phyloP scores from a whole-genome alignment of 2,329 filamentous ascomycete genomes.

The Neonectria sp. region DNA sequence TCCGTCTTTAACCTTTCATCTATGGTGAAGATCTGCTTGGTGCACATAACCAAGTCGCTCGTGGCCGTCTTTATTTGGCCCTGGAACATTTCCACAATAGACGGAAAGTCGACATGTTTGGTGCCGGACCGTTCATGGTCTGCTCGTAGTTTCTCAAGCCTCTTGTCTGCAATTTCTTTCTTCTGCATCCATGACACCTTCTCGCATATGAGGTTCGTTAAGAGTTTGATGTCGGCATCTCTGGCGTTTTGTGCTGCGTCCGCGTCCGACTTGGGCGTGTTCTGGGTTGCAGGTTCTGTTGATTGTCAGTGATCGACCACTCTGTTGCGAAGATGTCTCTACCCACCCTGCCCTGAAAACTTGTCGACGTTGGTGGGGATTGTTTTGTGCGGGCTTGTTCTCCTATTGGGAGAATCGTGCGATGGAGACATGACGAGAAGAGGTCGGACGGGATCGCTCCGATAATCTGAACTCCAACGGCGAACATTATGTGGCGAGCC shows the following conservation, averaged over 20 bases:
- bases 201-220: slow-evolving; percentile 44
- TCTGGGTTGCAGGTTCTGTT: slow-evolving; percentile 23
- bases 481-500: not conserved
- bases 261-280: slow-evolving; percentile 12
- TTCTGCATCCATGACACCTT: slow-evolving; percentile 38
- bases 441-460: slow-evolving; percentile 24
- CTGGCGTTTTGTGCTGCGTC: not conserved
- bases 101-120: slow-evolving; percentile 42
- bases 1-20: slow-evolving; percentile 26
- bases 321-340: not conserved
- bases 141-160: slow-evolving; percentile 29
- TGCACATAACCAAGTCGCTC: slow-evolving; percentile 17
- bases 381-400: slow-evolving; percentile 17
- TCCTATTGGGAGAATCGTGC: slow-evolving; percentile 7
- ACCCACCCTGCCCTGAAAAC: slow-evolving; percentile 37
- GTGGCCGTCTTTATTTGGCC: slow-evolving; percentile 34
- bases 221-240: slow-evolving; percentile 11
- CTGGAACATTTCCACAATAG: slow-evolving; percentile 36
- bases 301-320: slow-evolving; percentile 14
- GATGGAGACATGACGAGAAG: not conserved
- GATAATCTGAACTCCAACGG: slow-evolving; percentile 27
- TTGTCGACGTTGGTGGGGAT: slow-evolving; percentile 22
- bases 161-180: slow-evolving; percentile 36
- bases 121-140: slow-evolving; percentile 36
- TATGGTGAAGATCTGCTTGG: slow-evolving; percentile 24